Evolutionary conservation across 2,329 filamentous ascomycete species (phyloP).

Genomic region (Cryphonectria japonica): DNA sequence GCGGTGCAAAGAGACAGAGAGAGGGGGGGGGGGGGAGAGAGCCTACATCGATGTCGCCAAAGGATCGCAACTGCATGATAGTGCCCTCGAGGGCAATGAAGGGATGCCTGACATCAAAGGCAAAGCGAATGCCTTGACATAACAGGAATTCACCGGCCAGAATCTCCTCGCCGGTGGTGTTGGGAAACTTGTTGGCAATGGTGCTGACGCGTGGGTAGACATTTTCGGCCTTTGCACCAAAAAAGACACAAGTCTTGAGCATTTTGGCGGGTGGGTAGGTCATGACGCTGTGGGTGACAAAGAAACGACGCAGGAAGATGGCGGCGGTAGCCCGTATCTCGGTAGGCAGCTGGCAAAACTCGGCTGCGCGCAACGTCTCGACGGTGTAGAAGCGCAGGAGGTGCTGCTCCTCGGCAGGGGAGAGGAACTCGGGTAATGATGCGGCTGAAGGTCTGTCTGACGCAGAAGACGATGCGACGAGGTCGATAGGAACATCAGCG

Average conservation of each 20-base stretch:
- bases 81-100: slow-evolving; percentile 86
- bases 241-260: slow-evolving; percentile 87
- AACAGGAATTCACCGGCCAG: slow-evolving; percentile 91
- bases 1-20: not conserved
- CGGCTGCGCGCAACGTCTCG: slow-evolving; percentile 60
- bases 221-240: slow-evolving; percentile 91
- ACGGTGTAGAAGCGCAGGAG: slow-evolving; percentile 78
- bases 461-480: slow-evolving; percentile 6
- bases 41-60: slow-evolving; percentile 62
- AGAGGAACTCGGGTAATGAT: slow-evolving; percentile 75
- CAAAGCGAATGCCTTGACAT: slow-evolving; percentile 89
- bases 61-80: slow-evolving; percentile 77
- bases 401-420: slow-evolving; percentile 78
- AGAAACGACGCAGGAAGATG: slow-evolving; percentile 91
- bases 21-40: not conserved
- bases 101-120: slow-evolving; percentile 90
- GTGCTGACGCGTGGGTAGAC: slow-evolving; percentile 66
- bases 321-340: slow-evolving; percentile 74
- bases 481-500: slow-evolving; percentile 24
- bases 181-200: slow-evolving; percentile 72
- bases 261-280: slow-evolving; percentile 92
- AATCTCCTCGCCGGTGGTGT: slow-evolving; percentile 77
- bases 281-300: slow-evolving; percentile 93
- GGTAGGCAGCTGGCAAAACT: slow-evolving; percentile 56
- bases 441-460: slow-evolving; percentile 31